Evolutionary conservation across 805 yeast genomes (phyloP), one percentile per base, ranked within the genome.

Genomic region (Candida corydali): DNA sequence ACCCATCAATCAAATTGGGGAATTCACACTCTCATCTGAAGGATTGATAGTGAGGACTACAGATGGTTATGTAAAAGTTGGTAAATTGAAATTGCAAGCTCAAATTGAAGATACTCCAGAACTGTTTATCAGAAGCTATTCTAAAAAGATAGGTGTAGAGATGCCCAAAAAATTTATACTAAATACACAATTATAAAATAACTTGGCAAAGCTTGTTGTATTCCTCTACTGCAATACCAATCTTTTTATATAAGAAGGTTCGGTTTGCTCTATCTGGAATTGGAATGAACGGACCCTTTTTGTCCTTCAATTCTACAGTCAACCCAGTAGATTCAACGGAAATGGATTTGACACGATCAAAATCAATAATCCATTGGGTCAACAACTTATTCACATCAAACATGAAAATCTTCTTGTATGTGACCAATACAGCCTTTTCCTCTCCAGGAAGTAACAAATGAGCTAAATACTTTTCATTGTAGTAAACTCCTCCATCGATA

Each of bases 371-470:
- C 98, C 98, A 91, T 46, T 76, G 77, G 1, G 78, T 67, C 26
- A 69, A 70, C 64, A 82, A 59, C 1, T 69, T 65, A 29, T 78
- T 76, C 14, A 87, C 69, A 17, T 80, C 74, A 40, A 87, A 73
- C 54, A 88, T 69, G 32, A 87, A 52, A 14, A 93, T 80, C 40
- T 80, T 74, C 40, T 67, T 73, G 65, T 77, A 78, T 2, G 96
- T 85, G 3, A 93, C 80, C 34, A 91, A 63, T 3, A 87, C 82
- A 5, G 82, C 83, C 48, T 75, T 70, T 42, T 86, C 94, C 34
- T 80, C 83, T 6, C 95, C 94, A 1, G 94, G 81, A 31, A 89
- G 65, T 14, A 86, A 74, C 42, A 85, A 76, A 58, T 93, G 98
- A 0, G 96, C 95, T 38, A 93, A 64, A 51, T 93, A 93, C 15